Conservation (phyloP, 108 stramenopile genomes). For the Nitzschia putrida region DNA sequence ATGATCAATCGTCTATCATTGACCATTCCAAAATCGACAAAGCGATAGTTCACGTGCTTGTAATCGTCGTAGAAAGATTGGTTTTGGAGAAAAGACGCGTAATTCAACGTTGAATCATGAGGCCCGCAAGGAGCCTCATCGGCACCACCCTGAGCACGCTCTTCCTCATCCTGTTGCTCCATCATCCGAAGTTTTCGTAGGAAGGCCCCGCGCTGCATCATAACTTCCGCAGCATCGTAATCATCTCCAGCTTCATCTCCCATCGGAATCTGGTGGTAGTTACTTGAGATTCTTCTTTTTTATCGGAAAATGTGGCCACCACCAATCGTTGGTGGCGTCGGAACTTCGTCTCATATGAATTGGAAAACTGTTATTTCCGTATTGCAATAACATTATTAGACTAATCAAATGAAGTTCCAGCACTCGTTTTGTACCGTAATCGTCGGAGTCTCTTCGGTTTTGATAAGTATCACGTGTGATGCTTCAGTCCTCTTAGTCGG, state of each 20-base stretch:
- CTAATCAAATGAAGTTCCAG: too few relatives aligned
- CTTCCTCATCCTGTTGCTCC: slow-evolving; percentile 48
- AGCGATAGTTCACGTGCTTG: slow-evolving; percentile 74
- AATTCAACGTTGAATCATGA: slow-evolving; percentile 29
- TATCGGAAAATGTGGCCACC: too few relatives aligned
- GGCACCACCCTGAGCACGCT: slow-evolving; percentile 20
- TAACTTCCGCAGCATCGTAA: slow-evolving; percentile 42
- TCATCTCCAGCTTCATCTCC: background rate
- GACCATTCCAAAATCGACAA: slow-evolving; percentile 58
- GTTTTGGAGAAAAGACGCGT: slow-evolving; percentile 63
- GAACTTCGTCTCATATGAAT: too few relatives aligned
- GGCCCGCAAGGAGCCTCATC: background rate
- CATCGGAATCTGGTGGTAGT: too few relatives aligned
- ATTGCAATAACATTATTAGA: too few relatives aligned
- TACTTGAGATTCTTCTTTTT: too few relatives aligned
- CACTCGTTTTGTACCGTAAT: too few relatives aligned
- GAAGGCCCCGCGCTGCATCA: slow-evolving; percentile 42
- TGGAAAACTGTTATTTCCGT: too few relatives aligned
- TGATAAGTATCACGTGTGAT: too few relatives aligned
- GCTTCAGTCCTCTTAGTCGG: too few relatives aligned
- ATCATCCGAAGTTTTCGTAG: slow-evolving; percentile 44
- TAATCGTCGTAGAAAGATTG: slow-evolving; percentile 78
- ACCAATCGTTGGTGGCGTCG: too few relatives aligned
- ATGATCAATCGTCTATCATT: slow-evolving; percentile 44
- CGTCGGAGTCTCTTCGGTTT: too few relatives aligned